A percentile compares a stretch with the other conserved stretches of the same genome.
Evolutionary conservation across 192 early-diverging fungal species (phyloP).

Genomic region (Gryganskiella cystojenkinii): DNA sequence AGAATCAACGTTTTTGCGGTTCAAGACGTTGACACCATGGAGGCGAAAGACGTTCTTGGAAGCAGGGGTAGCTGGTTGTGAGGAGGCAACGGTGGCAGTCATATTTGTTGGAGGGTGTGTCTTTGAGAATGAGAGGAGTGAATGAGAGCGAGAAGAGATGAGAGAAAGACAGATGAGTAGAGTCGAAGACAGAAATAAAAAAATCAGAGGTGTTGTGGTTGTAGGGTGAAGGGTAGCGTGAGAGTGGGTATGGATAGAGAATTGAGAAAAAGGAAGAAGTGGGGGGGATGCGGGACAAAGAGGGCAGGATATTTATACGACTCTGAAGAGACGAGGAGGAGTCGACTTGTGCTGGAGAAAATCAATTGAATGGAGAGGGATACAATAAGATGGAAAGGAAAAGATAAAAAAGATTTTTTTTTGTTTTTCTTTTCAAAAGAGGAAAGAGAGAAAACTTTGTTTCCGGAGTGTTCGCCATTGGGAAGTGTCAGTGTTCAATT

Average conservation of each 20-base stretch:
- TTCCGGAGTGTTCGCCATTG: background rate
- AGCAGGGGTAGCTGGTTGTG: slow-evolving; percentile 2
- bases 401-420: background rate
- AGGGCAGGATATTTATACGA: background rate
- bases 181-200: too few relatives aligned
- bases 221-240: too few relatives aligned
- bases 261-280: background rate
- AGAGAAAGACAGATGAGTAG: background rate
- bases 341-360: background rate
- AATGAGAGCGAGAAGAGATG: background rate
- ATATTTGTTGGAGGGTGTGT: background rate
- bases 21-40: slow-evolving; percentile 47
- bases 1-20: slow-evolving; percentile 50
- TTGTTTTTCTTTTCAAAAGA: background rate
- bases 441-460: background rate
- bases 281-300: background rate
- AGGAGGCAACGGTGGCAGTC: slow-evolving; percentile 1
- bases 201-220: background rate
- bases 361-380: background rate
- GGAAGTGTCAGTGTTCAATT: too few relatives aligned
- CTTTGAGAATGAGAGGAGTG: too few relatives aligned
- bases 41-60: slow-evolving; percentile 45
- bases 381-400: background rate
- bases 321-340: background rate
- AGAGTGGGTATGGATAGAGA: background rate